These are phyloP conservation scores for Botryosphaeria dothidea DNA, from an alignment of 2,329 filamentous ascomycete species.

Conservation along the genomic window DNA sequence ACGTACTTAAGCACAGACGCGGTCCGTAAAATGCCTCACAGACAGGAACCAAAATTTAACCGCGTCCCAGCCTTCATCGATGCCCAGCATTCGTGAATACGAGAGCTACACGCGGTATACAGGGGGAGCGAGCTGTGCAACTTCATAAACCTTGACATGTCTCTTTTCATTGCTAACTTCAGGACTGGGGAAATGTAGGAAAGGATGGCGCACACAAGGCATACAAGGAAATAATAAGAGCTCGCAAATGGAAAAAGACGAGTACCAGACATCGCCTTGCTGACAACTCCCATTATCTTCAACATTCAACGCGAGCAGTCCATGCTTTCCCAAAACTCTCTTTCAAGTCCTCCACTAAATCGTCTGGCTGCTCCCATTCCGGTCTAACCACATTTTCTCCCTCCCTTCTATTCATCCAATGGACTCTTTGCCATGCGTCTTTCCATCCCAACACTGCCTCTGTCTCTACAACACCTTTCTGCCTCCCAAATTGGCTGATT, in stretches of 20 bases:
- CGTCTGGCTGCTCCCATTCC: conserved; percentile 43
- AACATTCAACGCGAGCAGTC: conserved; percentile 14
- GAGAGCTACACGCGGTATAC: not conserved
- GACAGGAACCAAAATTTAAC: not conserved
- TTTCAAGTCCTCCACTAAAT: conserved; percentile 43
- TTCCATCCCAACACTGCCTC: conserved; percentile 38
- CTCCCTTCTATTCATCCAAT: conserved; percentile 39
- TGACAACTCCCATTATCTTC: not conserved
- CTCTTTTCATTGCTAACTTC: not conserved
- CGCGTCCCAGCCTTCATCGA: not conserved
- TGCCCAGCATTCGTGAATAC: not conserved
- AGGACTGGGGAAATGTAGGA: not conserved
- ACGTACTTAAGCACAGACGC: not conserved
- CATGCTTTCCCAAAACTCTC: conserved; percentile 36
- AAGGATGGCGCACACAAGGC: not conserved
- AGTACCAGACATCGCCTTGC: not conserved
- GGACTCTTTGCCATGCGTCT: conserved; percentile 37
- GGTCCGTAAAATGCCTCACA: conserved; percentile 4
- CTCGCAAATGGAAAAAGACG: not conserved
- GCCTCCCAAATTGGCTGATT: conserved; percentile 39
- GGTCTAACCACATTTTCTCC: conserved; percentile 32
- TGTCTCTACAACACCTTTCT: not conserved
- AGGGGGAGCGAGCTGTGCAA: too few relatives aligned
- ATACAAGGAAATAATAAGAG: not conserved
- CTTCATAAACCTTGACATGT: too few relatives aligned